Percentiles rank a stretch among this genome's conserved stretches.
These are phyloP conservation scores for Plicaturopsis crispa DNA, from an alignment of 768 basidiomycete genomes.

Conservation along the genomic window DNA sequence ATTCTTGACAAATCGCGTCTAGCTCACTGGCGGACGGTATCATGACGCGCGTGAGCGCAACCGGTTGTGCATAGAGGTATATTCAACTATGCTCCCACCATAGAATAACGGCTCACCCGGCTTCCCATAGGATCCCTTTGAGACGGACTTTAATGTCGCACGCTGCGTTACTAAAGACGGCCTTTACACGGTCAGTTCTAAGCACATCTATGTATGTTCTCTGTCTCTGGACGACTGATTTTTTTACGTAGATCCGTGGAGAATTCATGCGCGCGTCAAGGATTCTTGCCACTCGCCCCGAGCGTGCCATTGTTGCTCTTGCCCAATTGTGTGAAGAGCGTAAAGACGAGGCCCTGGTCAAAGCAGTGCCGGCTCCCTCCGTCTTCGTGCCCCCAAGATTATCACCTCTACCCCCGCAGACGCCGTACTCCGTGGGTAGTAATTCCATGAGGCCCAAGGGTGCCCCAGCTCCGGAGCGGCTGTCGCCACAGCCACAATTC, in stretches of 20 bases:
- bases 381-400: conserved; percentile 38
- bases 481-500: conserved; percentile 40
- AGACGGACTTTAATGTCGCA: conserved; percentile 92
- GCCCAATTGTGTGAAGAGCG: conserved; percentile 92
- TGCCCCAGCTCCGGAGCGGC: conserved; percentile 32
- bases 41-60: conserved; percentile 82
- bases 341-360: conserved; percentile 52
- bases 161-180: conserved; percentile 96
- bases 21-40: conserved; percentile 49
- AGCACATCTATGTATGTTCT: conserved; percentile 1
- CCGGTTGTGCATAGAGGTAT: conserved; percentile 91
- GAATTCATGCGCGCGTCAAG: conserved; percentile 96
- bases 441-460: conserved; percentile 47
- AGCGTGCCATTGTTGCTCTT: conserved; percentile 73
- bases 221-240: conserved; percentile 1
- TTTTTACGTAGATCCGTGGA: conserved; percentile 72
- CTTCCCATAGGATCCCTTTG: conserved; percentile 83
- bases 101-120: neutral
- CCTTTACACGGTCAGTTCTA: conserved; percentile 70
- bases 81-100: conserved; percentile 8
- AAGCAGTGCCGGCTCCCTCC: conserved; percentile 29
- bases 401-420: conserved; percentile 50
- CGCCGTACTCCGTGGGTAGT: conserved; percentile 61
- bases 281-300: conserved; percentile 73
- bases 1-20: neutral